Conservation (phyloP, 768 basidiomycete genomes). For the Bullera alba region DNA sequence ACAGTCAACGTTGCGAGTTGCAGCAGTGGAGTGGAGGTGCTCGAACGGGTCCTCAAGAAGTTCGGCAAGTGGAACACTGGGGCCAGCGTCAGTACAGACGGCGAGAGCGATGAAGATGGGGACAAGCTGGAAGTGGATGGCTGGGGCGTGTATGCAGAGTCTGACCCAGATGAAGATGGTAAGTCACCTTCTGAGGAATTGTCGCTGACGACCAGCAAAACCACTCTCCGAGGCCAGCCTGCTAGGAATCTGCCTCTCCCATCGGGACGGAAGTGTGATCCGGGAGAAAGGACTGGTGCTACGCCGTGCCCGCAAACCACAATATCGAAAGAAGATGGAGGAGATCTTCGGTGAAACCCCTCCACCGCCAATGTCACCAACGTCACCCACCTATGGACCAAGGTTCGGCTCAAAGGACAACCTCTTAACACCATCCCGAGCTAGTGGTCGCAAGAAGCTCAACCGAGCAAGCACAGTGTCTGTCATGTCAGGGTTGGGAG, state of each 20-base stretch:
- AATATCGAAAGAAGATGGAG: constrained; percentile 47
- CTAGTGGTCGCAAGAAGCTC: constrained; percentile 52
- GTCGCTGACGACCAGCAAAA: constrained; percentile 51
- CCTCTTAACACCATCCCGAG: constrained; percentile 24
- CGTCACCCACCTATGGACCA: constrained; percentile 43
- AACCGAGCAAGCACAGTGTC: constrained; percentile 93
- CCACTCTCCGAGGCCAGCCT: constrained; percentile 76
- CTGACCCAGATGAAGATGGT: constrained; percentile 50
- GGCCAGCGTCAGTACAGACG: constrained; percentile 47
- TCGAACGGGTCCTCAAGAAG: constrained; percentile 84
- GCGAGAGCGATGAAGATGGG: constrained; percentile 62
- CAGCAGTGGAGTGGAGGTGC: constrained; percentile 71
- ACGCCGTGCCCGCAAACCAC: constrained; percentile 52
- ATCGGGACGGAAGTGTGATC: constrained; percentile 62
- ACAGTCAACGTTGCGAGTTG: constrained; percentile 72
- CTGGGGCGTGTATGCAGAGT: constrained; percentile 77
- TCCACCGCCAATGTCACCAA: constrained; percentile 45
- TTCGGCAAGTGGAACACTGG: constrained; percentile 59
- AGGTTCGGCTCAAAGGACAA: constrained; percentile 25
- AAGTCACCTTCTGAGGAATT: constrained; percentile 2
- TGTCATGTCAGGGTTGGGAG: constrained; percentile 86
- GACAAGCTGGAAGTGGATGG: constrained; percentile 71
- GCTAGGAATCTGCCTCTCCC: constrained; percentile 71
- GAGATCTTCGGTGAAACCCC: constrained; percentile 53
- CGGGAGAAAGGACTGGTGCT: constrained; percentile 74